Conservation (phyloP, 1,284 basidiomycete species). For the Ganoderma lucidum region DNA sequence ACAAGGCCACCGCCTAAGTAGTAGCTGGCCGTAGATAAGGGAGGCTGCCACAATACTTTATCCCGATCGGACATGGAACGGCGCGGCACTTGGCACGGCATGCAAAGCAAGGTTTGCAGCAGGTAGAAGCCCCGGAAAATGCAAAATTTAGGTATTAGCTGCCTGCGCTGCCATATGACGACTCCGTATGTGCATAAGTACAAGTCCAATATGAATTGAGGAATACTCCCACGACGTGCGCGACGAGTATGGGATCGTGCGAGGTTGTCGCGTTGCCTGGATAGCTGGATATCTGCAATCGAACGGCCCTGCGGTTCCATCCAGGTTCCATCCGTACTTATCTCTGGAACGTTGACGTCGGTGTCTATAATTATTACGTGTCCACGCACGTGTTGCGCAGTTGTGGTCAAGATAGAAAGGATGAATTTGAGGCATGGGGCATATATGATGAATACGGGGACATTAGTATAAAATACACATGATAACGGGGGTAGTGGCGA, state of each 20-base stretch:
- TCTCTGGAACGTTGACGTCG: conserved; percentile 8
- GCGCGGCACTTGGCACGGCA: not conserved
- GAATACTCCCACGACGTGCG: not conserved
- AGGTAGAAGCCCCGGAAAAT: not conserved
- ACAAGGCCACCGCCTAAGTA: not conserved
- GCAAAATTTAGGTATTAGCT: not conserved
- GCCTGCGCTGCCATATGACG: not conserved
- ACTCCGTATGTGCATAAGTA: not conserved
- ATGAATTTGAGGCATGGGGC: conserved; percentile 15
- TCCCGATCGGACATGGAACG: conserved; percentile 8
- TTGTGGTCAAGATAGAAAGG: not conserved
- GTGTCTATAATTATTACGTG: conserved; percentile 14
- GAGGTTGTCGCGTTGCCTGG: not conserved
- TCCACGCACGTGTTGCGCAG: not conserved
- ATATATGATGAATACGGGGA: conserved; percentile 17
- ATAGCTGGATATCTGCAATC: not conserved
- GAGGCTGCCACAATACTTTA: not conserved
- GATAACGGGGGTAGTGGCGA: not conserved
- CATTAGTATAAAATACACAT: conserved; percentile 26
- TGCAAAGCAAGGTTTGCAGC: not conserved
- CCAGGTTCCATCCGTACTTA: conserved; percentile 2
- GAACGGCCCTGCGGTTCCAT: not conserved
- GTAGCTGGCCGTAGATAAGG: not conserved
- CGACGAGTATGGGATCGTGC: not conserved
- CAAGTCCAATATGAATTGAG: not conserved